phyloP scores from a whole-genome alignment of 2,329 filamentous ascomycete genomes.

The Bertia moriformis region DNA sequence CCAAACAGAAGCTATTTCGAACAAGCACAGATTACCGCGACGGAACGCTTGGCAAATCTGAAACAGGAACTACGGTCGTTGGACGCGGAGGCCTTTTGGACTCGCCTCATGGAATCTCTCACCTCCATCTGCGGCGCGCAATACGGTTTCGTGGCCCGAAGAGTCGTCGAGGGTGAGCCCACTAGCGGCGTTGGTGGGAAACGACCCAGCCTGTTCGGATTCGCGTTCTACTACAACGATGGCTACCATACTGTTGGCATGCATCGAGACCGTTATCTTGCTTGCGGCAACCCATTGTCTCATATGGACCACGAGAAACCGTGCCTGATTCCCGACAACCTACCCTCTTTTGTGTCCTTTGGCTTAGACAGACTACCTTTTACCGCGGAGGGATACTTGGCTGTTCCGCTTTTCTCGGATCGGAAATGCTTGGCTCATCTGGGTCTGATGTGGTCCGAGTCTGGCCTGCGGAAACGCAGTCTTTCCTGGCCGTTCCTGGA shows the following conservation, averaged over 20 bases:
- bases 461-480: conserved; percentile 37
- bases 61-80: conserved; percentile 37
- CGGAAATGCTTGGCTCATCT: conserved; percentile 57
- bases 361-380: conserved; percentile 44
- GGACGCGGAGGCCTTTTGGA: conserved; percentile 48
- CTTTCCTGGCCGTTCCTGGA: conserved; percentile 55
- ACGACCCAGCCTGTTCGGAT: conserved; percentile 47
- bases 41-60: conserved; percentile 41
- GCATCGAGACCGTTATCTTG: conserved; percentile 40
- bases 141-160: conserved; percentile 54
- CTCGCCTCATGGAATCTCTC: conserved; percentile 45
- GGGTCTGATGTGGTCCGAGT: conserved; percentile 55
- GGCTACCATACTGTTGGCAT: conserved; percentile 34
- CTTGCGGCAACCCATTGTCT: conserved; percentile 36
- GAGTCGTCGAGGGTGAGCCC: conserved; percentile 42
- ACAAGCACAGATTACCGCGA: conserved; percentile 40
- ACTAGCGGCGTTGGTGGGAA: conserved; percentile 46
- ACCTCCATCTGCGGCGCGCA: conserved; percentile 48
- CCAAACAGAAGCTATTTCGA: conserved; percentile 13
- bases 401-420: conserved; percentile 48
- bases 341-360: conserved; percentile 40
- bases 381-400: conserved; percentile 51
- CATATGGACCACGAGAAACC: conserved; percentile 62
- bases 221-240: conserved; percentile 53
- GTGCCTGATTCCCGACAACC: conserved; percentile 48